Conservation (phyloP, 2,329 filamentous ascomycete genomes). For the Arthrinium puccinioides region DNA sequence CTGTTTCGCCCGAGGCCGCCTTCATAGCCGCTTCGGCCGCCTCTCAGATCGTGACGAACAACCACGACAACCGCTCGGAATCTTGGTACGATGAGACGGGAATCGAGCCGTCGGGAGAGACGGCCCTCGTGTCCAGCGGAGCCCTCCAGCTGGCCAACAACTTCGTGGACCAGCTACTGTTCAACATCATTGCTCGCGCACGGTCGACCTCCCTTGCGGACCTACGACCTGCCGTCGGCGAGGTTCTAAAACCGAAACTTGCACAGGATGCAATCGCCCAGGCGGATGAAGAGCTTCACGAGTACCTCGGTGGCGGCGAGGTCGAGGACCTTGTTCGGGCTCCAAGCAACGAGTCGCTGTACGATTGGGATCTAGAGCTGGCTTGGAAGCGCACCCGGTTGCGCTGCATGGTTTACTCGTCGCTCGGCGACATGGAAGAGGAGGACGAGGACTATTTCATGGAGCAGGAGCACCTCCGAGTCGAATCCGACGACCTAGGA, state of each 20-base stretch:
- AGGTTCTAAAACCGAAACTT: slow-evolving; percentile 83
- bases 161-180: slow-evolving; percentile 90
- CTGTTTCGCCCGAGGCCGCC: slow-evolving; percentile 68
- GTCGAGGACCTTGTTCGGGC: slow-evolving; percentile 62
- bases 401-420: slow-evolving; percentile 97
- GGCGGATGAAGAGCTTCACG: slow-evolving; percentile 78
- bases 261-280: slow-evolving; percentile 77
- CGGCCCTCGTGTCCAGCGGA: slow-evolving; percentile 63
- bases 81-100: slow-evolving; percentile 64
- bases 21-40: slow-evolving; percentile 87
- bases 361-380: slow-evolving; percentile 81
- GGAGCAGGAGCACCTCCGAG: slow-evolving; percentile 67
- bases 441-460: slow-evolving; percentile 91
- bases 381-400: slow-evolving; percentile 91
- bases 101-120: slow-evolving; percentile 57
- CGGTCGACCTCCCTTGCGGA: slow-evolving; percentile 69
- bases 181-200: slow-evolving; percentile 76
- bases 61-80: slow-evolving; percentile 69
- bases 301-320: slow-evolving; percentile 75
- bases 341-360: slow-evolving; percentile 40
- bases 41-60: slow-evolving; percentile 84
- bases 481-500: slow-evolving; percentile 46
- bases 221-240: slow-evolving; percentile 73
- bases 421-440: slow-evolving; percentile 93
- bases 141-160: slow-evolving; percentile 78